Evolutionary conservation across 2,329 filamentous ascomycete species (phyloP).

Genomic region (Pseudonectria foliicola): DNA sequence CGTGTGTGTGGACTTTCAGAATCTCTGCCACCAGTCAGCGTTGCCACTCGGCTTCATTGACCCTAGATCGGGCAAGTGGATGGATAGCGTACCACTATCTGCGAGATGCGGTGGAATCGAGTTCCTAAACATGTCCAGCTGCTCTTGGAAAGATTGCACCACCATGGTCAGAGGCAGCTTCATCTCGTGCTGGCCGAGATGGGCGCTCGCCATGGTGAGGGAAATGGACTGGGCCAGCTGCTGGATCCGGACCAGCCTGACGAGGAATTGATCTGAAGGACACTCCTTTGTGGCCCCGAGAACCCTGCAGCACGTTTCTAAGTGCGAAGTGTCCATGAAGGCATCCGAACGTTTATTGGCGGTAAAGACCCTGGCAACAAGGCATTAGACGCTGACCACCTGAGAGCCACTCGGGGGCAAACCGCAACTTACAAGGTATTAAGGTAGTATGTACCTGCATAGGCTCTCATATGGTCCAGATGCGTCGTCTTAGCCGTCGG

Average conservation of each 20-base stretch:
- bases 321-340: conserved; percentile 38
- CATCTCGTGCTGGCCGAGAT: conserved; percentile 22
- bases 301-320: conserved; percentile 36
- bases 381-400: conserved; percentile 1
- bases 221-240: conserved; percentile 42
- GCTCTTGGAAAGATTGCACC: conserved; percentile 37
- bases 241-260: conserved; percentile 40
- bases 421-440: conserved; percentile 37
- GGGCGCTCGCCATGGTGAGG: conserved; percentile 29
- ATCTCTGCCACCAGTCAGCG: conserved; percentile 21
- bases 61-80: too few relatives aligned
- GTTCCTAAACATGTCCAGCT: conserved; percentile 32
- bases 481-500: conserved; percentile 18
- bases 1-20: conserved; percentile 34
- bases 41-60: too few relatives aligned
- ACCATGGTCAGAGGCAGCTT: conserved; percentile 35
- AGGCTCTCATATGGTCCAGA: conserved; percentile 40
- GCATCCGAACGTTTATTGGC: conserved; percentile 41
- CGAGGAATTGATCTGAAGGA: conserved; percentile 36
- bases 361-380: conserved; percentile 30
- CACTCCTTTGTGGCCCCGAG: conserved; percentile 36
- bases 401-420: too few relatives aligned
- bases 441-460: conserved; percentile 43
- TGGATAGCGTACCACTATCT: conserved; percentile 28
- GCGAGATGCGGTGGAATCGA: conserved; percentile 29